Evolutionary conservation across 352 stramenopile genomes (phyloP).

Genomic region (Globisporangium uncinulatum): DNA sequence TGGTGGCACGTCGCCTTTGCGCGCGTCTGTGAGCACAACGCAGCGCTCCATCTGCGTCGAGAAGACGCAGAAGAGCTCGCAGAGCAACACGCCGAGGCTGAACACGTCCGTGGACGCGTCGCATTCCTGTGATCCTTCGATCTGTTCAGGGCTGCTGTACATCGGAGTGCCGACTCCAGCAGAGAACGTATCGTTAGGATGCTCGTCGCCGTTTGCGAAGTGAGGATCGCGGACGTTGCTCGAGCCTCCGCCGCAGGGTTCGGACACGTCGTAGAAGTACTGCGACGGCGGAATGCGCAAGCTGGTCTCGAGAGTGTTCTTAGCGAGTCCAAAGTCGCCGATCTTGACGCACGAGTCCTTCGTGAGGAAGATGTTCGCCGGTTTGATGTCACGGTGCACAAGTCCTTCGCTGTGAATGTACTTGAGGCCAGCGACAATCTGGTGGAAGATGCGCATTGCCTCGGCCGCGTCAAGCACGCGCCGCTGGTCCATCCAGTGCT

Average conservation of each 20-base stretch:
- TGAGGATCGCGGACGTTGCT: slow-evolving; percentile 19
- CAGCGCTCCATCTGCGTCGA: slow-evolving; percentile 78
- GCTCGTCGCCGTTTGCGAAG: neutral
- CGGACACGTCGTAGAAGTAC: slow-evolving; percentile 39
- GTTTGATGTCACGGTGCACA: slow-evolving; percentile 79
- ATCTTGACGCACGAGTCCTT: slow-evolving; percentile 74
- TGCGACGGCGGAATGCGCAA: slow-evolving; percentile 48
- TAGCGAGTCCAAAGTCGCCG: slow-evolving; percentile 76
- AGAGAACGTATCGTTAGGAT: slow-evolving; percentile 44
- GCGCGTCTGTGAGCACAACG: slow-evolving; percentile 39
- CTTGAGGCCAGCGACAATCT: slow-evolving; percentile 66
- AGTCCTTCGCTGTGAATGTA: slow-evolving; percentile 74
- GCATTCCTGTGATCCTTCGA: slow-evolving; percentile 26
- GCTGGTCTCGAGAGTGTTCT: slow-evolving; percentile 56
- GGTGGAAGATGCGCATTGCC: slow-evolving; percentile 66
- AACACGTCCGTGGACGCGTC: slow-evolving; percentile 62
- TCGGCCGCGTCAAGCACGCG: slow-evolving; percentile 27
- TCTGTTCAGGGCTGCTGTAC: slow-evolving; percentile 76
- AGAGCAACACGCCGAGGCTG: slow-evolving; percentile 68
- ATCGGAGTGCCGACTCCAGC: slow-evolving; percentile 60
- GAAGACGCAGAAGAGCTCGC: slow-evolving; percentile 71
- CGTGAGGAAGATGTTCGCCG: slow-evolving; percentile 78
- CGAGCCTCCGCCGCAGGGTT: slow-evolving; percentile 12
- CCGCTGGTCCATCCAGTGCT: slow-evolving; percentile 68
- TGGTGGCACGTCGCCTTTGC: slow-evolving; percentile 31